Evolutionary conservation across 495 filamentous ascomycete species (phyloP), one percentile per base, ranked within the genome.

Genomic region (Penicillium herquei): DNA sequence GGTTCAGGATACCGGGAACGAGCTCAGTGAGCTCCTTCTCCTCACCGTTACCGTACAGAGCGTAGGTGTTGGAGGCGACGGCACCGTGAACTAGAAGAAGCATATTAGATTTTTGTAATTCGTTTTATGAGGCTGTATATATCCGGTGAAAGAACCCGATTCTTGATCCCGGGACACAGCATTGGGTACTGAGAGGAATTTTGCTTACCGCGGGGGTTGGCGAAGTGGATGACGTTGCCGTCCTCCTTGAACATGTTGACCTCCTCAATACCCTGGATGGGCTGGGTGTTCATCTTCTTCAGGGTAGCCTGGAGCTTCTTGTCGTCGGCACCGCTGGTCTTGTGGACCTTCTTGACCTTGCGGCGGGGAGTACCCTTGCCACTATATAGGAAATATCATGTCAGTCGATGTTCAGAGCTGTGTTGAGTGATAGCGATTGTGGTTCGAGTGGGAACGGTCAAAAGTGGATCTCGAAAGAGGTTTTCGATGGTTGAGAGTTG

Each of bases 211-310:
- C 96, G 97, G 50, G 94, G 94, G 61, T 89, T 89, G 67, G 90
- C 85, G 74, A 98, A 98, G 84, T 98, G 94, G 72, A 98, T 98
- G 74, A 98, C 94, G 76, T 98, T 98, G 66, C 94, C 94, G 68
- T 98, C 94, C 74, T 89, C 87, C 85, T 98, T 98, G 87, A 98
- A 98, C 95, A 98, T 98, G 85, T 98, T 98, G 70, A 98, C 94
- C 81, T 98, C 94, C 85, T 98, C 94, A 65, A 98, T 98, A 53
- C 87, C 90, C 82, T 96, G 92, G 79, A 98, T 96, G 67, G 94
- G 91, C 81, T 94, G 91, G 51, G 92, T 90, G 76, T 91, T 94
- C 75, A 96, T 84, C 84, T 96, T 96, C 87, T 95, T 96, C 39
- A 96, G 80, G 52, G 91, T 80, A 40, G 88, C 84, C 80, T 98